These are phyloP conservation scores for Auriscalpium vulgare DNA, from an alignment of 768 basidiomycete species.

Conservation along the genomic window DNA sequence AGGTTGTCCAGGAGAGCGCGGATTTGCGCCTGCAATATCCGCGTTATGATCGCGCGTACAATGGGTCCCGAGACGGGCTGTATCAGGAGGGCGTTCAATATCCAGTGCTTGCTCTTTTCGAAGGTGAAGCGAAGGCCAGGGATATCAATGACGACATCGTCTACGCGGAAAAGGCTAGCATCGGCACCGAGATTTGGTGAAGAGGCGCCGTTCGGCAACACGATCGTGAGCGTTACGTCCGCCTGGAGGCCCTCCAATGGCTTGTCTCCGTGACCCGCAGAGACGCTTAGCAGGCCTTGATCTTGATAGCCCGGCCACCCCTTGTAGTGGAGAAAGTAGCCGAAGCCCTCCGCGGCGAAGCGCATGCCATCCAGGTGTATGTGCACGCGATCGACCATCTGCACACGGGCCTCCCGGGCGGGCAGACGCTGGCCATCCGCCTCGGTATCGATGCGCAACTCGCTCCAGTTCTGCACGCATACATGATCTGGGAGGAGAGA, in stretches of 20 bases:
- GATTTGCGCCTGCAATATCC: slow-evolving; percentile 16
- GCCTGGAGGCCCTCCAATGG: slow-evolving; percentile 4
- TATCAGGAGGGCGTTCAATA: slow-evolving; percentile 20
- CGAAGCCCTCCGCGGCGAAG: slow-evolving; percentile 16
- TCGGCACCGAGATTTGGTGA: neutral
- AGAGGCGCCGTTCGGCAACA: neutral
- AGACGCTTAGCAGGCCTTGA: slow-evolving; percentile 19
- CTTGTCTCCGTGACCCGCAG: slow-evolving; percentile 1
- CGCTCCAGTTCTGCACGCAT: slow-evolving; percentile 16
- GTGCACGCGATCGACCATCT: slow-evolving; percentile 6
- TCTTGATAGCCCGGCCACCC: slow-evolving; percentile 19
- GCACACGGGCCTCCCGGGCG: neutral
- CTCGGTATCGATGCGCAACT: slow-evolving; percentile 16
- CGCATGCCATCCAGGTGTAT: slow-evolving; percentile 21
- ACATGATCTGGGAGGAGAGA: slow-evolving; percentile 21
- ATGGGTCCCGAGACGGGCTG: slow-evolving; percentile 19
- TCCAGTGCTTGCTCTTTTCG: slow-evolving; percentile 20
- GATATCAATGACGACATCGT: slow-evolving; percentile 15
- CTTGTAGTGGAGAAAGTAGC: slow-evolving; percentile 19
- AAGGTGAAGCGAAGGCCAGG: slow-evolving; percentile 16
- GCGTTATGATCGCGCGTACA: slow-evolving; percentile 5
- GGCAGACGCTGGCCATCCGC: neutral
- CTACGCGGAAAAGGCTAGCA: slow-evolving; percentile 14
- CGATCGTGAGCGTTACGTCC: slow-evolving; percentile 2
- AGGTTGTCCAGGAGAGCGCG: slow-evolving; percentile 9